Base-by-base conservation (phyloP, 345 rosid genomes). In the Rhodamnia argentea region DNA sequence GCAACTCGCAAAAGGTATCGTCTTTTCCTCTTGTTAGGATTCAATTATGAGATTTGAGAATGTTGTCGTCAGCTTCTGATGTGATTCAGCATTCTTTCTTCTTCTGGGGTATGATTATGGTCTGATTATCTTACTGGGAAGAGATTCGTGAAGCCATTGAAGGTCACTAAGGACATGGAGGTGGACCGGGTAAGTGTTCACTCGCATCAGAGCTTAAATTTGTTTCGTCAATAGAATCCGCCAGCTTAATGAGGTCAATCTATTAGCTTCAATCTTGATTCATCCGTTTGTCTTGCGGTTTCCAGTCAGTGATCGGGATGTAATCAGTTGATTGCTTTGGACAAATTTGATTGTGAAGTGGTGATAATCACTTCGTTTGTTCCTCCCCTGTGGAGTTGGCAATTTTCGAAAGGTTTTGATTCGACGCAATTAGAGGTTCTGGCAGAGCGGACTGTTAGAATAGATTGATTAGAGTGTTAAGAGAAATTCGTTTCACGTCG, bases 1-100 rank as follows among this genome's bases (percentile, higher is more conserved):
- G 90, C 86, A 13, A 90, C 51, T 74, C 98, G 97, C 82, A 96
- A 94, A 94, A 93, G 98, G 99, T 95, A 15, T 29, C 42, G 40
- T 55, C 60, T 37, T 52, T 24, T 40, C 3, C 40, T 52, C 9
- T 32, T 83, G 10, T 57, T 9, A 32, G 56, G 82, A 37, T 60
- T 64, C 52, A 42, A 42, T 16, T 32, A 5, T 5, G 64, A 27
- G 85, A 32, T 55, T 44, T 10, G 57, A 83, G 85, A 53, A 22
- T 18, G 18, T 2, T 15, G 52, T 47, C 29, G 50, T 10, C 50
- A 27, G 11, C 1, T 11, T 54, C 52, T 29, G 85, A 22, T 44
- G 53, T 23, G 11, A 15, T 29, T 74, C 78, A 15, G 26, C 42
- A n/a, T 70, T 83, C 50, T 84, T 5, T 13, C 1, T 84, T 75